phyloP scores from a whole-genome alignment of 345 rosid genomes.

The Combretum micranthum region DNA sequence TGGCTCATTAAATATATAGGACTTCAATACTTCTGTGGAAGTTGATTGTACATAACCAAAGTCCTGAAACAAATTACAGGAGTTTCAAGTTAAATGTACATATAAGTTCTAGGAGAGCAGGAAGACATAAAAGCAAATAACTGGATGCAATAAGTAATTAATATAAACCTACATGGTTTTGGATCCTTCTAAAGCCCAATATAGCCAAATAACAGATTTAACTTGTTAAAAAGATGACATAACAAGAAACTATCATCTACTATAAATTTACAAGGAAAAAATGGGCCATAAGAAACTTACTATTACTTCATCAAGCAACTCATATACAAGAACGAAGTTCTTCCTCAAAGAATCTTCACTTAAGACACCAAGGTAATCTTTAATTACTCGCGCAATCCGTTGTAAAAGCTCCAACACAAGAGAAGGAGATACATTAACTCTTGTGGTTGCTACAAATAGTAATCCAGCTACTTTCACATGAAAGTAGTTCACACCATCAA shows the following conservation, averaged over 20 bases:
- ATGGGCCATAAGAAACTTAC: constrained; percentile 39
- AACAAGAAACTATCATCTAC: not conserved
- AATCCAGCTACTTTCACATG: constrained; percentile 95
- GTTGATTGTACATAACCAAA: constrained; percentile 98
- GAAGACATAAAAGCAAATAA: too few species aligned
- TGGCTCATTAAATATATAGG: constrained; percentile 92
- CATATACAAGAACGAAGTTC: constrained; percentile 92
- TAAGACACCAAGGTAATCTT: constrained; percentile 92
- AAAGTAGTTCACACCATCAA: constrained; percentile 96
- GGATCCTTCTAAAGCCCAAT: too few species aligned
- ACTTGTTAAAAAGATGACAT: too few species aligned
- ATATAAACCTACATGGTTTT: too few species aligned
- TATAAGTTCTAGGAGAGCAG: not conserved
- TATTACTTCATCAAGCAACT: constrained; percentile 94
- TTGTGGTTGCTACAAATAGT: constrained; percentile 88
- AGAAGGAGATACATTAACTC: constrained; percentile 88
- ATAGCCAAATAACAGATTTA: too few species aligned
- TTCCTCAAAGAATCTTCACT: constrained; percentile 92
- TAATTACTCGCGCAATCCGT: constrained; percentile 93
- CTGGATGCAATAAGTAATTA: too few species aligned
- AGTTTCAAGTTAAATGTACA: not conserved
- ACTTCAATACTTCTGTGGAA: constrained; percentile 87
- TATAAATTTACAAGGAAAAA: not conserved
- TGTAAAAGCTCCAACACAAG: constrained; percentile 95
- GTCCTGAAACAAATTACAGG: constrained; percentile 46